Evolutionary conservation across 352 stramenopile species (phyloP).

Genomic region (Peronospora belbahrii): DNA sequence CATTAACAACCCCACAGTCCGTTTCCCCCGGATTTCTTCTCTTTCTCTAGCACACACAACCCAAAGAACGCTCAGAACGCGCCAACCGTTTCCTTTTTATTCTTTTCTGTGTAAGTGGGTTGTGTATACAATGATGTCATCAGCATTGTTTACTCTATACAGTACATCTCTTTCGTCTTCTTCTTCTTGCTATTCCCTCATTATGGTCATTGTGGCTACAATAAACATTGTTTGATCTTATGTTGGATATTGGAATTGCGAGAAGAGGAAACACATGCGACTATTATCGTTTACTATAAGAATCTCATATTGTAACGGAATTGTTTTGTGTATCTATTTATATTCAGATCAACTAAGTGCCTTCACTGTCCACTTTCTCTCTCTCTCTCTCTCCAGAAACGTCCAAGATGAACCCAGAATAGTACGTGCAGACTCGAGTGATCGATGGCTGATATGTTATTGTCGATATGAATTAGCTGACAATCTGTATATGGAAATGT

Average conservation of each 20-base stretch:
- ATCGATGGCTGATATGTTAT: neutral
- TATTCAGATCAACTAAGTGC: constrained; percentile 27
- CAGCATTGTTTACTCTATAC: too few relatives aligned
- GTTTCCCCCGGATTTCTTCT: constrained; percentile 3
- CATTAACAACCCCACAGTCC: neutral
- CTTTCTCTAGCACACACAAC: constrained; percentile 20
- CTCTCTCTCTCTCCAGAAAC: constrained; percentile 12
- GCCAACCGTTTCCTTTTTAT: constrained; percentile 15
- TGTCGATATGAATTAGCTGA: too few relatives aligned
- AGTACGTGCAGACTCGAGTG: constrained; percentile 52
- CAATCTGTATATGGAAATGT: constrained; percentile 1
- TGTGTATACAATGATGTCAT: too few relatives aligned
- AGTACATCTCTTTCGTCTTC: too few relatives aligned
- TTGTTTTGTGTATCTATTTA: constrained; percentile 3
- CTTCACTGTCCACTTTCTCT: too few relatives aligned
- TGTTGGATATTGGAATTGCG: constrained; percentile 1
- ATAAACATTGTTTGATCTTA: constrained; percentile 17
- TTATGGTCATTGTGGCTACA: constrained; percentile 2
- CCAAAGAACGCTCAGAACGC: constrained; percentile 25
- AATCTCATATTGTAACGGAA: constrained; percentile 1
- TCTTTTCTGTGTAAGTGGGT: constrained; percentile 21
- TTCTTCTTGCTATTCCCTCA: neutral
- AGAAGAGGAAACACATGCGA: neutral
- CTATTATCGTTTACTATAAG: neutral
- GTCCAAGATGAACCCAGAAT: constrained; percentile 88